Conservation (phyloP, 805 yeast genomes). For the Pichia deserticola region DNA sequence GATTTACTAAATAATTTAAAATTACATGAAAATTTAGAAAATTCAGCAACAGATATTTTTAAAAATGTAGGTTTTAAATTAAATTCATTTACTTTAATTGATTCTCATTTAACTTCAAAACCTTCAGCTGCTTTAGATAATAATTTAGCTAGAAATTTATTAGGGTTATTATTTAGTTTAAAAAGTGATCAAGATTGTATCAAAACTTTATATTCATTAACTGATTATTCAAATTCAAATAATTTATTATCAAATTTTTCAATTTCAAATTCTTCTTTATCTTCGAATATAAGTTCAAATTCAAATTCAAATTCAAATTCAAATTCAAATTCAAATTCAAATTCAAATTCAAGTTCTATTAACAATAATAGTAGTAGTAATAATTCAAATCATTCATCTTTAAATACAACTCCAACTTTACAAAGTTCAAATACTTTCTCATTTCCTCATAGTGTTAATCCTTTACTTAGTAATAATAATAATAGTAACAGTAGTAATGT, state of each 20-base stretch:
- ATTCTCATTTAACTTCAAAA: slow-evolving; percentile 1
- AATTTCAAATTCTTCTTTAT: not conserved
- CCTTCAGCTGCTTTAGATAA: not conserved
- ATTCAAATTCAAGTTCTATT: not conserved
- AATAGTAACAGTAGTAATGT: too few species aligned
- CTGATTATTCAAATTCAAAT: slow-evolving; percentile 1
- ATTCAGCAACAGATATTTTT: not conserved
- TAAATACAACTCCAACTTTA: too few species aligned
- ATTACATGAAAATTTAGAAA: not conserved
- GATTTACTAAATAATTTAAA: slow-evolving; percentile 6
- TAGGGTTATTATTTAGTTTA: slow-evolving; percentile 2
- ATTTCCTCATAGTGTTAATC: too few species aligned
- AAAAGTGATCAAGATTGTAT: slow-evolving; percentile 6
- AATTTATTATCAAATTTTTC: not conserved
- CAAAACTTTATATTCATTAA: not conserved
- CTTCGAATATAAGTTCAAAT: not conserved
- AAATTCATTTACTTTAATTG: not conserved
- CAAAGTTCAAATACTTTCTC: too few species aligned
- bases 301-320: not conserved
- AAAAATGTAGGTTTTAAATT: not conserved
- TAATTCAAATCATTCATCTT: not conserved
- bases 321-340: not conserved
- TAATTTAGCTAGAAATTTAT: not conserved
- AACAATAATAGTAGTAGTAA: not conserved
- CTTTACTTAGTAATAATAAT: too few species aligned